Base-by-base conservation (phyloP, 441 rosid species). In the Mallotus japonicus region DNA sequence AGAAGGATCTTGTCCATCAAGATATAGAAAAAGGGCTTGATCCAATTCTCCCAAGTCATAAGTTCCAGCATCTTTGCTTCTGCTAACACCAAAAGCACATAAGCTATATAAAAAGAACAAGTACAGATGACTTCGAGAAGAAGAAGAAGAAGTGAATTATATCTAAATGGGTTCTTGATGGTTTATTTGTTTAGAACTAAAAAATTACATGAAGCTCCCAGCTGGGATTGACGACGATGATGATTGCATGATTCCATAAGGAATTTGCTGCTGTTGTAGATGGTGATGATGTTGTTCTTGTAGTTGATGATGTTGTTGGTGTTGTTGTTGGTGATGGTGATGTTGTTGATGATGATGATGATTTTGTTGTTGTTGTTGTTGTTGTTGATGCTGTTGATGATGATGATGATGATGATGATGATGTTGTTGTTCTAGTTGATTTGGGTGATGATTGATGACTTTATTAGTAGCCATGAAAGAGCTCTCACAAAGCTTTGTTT, bases 1-100 rank as follows among this genome's bases (percentile, higher is more conserved):
- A 54, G 93, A 78, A 69, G 91, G 76, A 73, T 89, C 89, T 77
- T 92, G 92, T 78, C 95, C 98, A 79, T 92, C 96, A 50, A 95
- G 88, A 86, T 95, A 93, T 56, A 91, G 92, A 73, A 93, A 89
- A 75, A 93, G 95, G 19, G 97, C 92, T 88, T 89, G 96, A 87
- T 95, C 99, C 71, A 95, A 80, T 78, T 95, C 99, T 65, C 93
- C 98, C 82, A 95, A 69, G 79, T 90, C 96, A 82, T 90, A 91
- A 10, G 88, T 79, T 68, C 88, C 92, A 8, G 74, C 83, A 72
- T 88, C 97, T 86, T 92, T 92, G 81, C 85, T 79, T 74, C 91
- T 89, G 83, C 76, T 67, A 44, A 78, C 75, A 67, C 66, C 62
- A 62, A 68, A 37, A 75, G 9, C 47, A 8, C 49, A 16, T 67